Base-by-base conservation (phyloP, 495 filamentous ascomycete species). In the Massariosphaeria phaeospora region DNA sequence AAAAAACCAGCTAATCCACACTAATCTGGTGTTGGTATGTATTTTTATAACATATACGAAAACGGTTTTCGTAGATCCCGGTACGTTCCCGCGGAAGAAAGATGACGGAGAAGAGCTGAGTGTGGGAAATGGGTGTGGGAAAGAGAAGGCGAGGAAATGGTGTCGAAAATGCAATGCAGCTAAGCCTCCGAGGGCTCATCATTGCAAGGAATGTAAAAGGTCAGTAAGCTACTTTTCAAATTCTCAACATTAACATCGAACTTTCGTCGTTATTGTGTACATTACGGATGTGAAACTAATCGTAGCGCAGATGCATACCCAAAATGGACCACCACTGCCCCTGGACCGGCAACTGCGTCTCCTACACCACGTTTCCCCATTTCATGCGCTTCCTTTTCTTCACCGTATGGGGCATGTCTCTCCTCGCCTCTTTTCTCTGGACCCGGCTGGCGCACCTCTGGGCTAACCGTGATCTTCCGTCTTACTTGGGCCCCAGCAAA, bases 271-370 rank as follows among this genome's bases (percentile, higher is more conserved):
- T n/a, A n/a, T n/a, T n/a, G n/a, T n/a, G n/a, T n/a, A n/a, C n/a
- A n/a, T n/a, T n/a, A n/a, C n/a, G n/a, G n/a, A n/a, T n/a, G n/a
- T n/a, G 7, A 52, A 7, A 27, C 21, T 18, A 20, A 30, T 17
- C 24, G 36, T 23, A 13, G 26, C 50, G 25, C 26, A 89, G 84
- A 68, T 98, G 93, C 70, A 84, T 97, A 53, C 86, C 90, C 1
- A 90, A 88, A 67, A 97, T 98, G 94, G 93, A 98, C 74, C 93
- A 98, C 70, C 93, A 98, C 72, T 98, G 93, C 65, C 91, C 93
- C 0, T 98, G 93, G 93, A 96, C 90, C 1, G 71, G 74, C 36
- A 96, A 94, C 67, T 98, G 93, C 71, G 89, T 97, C 36, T 96
- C 90, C 2, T 79, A 95, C 67, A 81, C 83, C 47, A 94, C 91